These are phyloP conservation scores for Blastomyces emzantsi DNA, from an alignment of 2,329 filamentous ascomycete genomes.

Conservation along the genomic window DNA sequence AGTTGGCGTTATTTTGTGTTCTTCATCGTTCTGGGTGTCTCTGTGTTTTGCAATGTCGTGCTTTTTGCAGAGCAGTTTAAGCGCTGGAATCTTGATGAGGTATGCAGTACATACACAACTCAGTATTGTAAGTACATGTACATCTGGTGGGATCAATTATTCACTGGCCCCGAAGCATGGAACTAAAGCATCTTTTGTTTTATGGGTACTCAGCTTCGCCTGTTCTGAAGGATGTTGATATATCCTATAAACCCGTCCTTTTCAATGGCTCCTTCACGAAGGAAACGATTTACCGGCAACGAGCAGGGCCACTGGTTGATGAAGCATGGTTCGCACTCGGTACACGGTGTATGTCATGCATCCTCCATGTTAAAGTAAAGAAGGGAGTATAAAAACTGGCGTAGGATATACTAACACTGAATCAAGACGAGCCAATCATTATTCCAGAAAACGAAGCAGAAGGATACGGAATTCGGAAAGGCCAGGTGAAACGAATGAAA, in stretches of 20 bases:
- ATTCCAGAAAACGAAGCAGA: conserved; percentile 44
- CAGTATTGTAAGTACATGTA: conserved; percentile 10
- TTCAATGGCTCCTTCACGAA: conserved; percentile 53
- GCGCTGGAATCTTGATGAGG: conserved; percentile 8
- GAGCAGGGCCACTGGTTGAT: conserved; percentile 47
- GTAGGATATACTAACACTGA: neutral
- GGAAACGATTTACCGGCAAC: conserved; percentile 45
- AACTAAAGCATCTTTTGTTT: neutral
- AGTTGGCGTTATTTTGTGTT: neutral
- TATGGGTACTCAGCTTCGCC: conserved; percentile 19
- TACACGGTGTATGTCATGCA: conserved; percentile 39
- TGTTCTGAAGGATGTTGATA: conserved; percentile 33
- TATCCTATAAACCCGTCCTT: conserved; percentile 33
- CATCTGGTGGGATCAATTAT: neutral
- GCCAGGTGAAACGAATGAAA: conserved; percentile 48
- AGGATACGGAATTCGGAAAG: conserved; percentile 42
- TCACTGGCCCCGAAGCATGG: neutral
- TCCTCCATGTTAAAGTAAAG: neutral
- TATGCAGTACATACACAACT: conserved; percentile 13
- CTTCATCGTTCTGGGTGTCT: conserved; percentile 9
- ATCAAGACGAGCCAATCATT: conserved; percentile 39
- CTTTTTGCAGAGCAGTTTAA: conserved; percentile 11
- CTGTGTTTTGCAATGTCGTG: conserved; percentile 16
- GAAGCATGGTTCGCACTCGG: conserved; percentile 48
- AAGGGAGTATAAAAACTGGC: conserved; percentile 6